Evolutionary conservation across 441 rosid genomes (phyloP).

Genomic region (Populus hybrid): DNA sequence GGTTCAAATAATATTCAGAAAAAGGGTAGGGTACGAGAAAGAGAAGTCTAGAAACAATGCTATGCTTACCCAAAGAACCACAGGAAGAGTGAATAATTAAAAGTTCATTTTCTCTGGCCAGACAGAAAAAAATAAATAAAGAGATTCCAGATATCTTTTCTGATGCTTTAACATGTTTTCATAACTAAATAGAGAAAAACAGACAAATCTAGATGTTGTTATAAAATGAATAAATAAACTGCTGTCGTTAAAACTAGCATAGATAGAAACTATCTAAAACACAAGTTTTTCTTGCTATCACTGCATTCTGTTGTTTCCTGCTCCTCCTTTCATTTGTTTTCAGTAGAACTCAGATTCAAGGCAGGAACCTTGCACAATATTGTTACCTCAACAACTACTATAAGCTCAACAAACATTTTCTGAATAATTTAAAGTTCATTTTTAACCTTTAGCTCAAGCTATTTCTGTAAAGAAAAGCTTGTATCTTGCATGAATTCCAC

Average conservation of each 20-base stretch:
- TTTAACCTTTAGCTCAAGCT: neutral
- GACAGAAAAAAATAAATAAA: neutral
- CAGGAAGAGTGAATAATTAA: neutral
- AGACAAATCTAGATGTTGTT: no score
- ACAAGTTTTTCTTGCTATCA: neutral
- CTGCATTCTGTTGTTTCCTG: neutral
- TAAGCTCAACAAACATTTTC: neutral
- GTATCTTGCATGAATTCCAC: neutral
- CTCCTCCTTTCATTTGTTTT: neutral
- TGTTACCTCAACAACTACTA: neutral
- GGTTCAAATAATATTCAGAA: neutral
- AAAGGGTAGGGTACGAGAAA: neutral
- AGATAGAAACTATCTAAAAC: neutral
- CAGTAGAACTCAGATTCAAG: neutral
- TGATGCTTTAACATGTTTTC: neutral
- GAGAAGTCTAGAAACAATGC: neutral
- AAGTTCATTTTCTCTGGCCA: neutral
- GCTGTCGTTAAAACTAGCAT: neutral
- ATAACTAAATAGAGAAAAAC: neutral
- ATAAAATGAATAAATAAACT: neutral
- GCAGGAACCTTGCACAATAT: neutral
- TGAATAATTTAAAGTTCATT: neutral
- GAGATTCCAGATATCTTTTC: neutral
- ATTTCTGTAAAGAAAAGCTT: neutral
- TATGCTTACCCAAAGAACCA: neutral